These are phyloP conservation scores for Penicillium ucsense DNA, from an alignment of 495 filamentous ascomycete species.

Conservation along the genomic window DNA sequence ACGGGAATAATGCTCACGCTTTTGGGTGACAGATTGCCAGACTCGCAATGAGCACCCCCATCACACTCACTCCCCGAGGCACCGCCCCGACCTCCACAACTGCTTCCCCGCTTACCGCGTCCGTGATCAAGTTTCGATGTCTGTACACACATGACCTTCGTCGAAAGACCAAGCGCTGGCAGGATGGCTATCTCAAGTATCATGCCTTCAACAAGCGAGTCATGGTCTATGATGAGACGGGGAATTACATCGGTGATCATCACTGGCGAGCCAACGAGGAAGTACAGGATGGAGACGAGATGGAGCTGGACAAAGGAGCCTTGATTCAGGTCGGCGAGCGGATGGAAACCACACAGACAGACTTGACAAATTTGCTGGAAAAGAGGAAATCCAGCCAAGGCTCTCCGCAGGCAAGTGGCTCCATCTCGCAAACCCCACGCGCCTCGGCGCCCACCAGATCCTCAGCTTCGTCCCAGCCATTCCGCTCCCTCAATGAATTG, in stretches of 20 bases:
- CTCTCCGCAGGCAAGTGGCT: constrained; percentile 14
- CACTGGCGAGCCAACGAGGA: constrained; percentile 64
- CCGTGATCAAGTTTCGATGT: constrained; percentile 70
- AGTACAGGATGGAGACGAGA: constrained; percentile 67
- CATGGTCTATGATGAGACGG: constrained; percentile 78
- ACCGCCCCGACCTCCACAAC: constrained; percentile 20
- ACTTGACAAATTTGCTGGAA: constrained; percentile 62
- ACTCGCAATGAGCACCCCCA: constrained; percentile 26
- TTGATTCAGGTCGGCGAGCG: constrained; percentile 72
- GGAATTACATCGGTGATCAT: constrained; percentile 75
- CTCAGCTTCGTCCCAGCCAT: constrained; percentile 19
- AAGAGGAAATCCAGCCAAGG: constrained; percentile 38
- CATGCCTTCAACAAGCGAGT: constrained; percentile 86
- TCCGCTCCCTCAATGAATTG: constrained; percentile 47
- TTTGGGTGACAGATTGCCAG: neutral
- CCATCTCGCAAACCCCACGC: constrained; percentile 7
- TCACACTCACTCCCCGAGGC: constrained; percentile 13
- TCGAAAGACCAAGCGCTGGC: constrained; percentile 84
- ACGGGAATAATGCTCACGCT: neutral
- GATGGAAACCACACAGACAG: constrained; percentile 61
- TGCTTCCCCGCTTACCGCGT: constrained; percentile 53
- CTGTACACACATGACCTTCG: constrained; percentile 79
- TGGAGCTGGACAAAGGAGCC: constrained; percentile 66
- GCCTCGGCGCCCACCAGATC: constrained; percentile 15
- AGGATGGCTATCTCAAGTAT: constrained; percentile 78